Conservation (phyloP, 768 basidiomycete genomes). For the Fomitopsis pulvina region DNA sequence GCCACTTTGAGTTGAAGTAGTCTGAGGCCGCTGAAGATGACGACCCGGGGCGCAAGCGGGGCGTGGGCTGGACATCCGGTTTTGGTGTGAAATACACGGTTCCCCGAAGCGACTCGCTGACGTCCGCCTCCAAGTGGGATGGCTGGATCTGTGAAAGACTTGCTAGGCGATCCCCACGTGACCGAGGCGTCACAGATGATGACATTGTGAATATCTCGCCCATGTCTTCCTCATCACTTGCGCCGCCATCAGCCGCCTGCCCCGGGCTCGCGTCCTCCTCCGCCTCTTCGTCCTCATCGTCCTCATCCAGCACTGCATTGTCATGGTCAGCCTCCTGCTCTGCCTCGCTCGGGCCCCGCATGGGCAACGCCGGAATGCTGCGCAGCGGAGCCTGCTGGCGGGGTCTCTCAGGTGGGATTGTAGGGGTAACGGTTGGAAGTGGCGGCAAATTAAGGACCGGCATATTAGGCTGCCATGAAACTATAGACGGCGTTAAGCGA, state of each 20-base stretch:
- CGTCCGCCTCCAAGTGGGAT: conserved; percentile 7
- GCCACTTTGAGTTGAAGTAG: conserved; percentile 24
- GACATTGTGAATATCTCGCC: conserved; percentile 23
- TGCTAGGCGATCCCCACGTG: conserved; percentile 5
- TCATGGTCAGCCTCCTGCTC: conserved; percentile 21
- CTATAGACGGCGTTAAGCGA: conserved; percentile 39
- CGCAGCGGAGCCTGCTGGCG: conserved; percentile 30
- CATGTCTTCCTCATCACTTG: conserved; percentile 30
- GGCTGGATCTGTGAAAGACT: conserved; percentile 15
- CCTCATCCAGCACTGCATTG: conserved; percentile 23
- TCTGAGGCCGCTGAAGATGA: conserved; percentile 11
- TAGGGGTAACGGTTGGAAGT: conserved; percentile 28
- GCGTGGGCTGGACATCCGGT: conserved; percentile 8
- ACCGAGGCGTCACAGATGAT: conserved; percentile 4
- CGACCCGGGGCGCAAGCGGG: conserved; percentile 9
- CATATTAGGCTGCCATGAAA: conserved; percentile 36
- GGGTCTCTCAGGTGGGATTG: conserved; percentile 14
- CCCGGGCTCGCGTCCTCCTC: conserved; percentile 18
- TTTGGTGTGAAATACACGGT: conserved; percentile 16
- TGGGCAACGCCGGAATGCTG: conserved; percentile 49
- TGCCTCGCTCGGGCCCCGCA: conserved; percentile 33
- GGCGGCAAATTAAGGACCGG: conserved; percentile 46
- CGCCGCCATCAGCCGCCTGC: conserved; percentile 24
- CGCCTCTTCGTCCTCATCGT: conserved; percentile 27
- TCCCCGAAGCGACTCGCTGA: conserved; percentile 1